A percentile compares a stretch with the other conserved stretches of the same genome.
Evolutionary conservation across 352 stramenopile genomes (phyloP).

Genomic region (Phytophthora pinifolia): DNA sequence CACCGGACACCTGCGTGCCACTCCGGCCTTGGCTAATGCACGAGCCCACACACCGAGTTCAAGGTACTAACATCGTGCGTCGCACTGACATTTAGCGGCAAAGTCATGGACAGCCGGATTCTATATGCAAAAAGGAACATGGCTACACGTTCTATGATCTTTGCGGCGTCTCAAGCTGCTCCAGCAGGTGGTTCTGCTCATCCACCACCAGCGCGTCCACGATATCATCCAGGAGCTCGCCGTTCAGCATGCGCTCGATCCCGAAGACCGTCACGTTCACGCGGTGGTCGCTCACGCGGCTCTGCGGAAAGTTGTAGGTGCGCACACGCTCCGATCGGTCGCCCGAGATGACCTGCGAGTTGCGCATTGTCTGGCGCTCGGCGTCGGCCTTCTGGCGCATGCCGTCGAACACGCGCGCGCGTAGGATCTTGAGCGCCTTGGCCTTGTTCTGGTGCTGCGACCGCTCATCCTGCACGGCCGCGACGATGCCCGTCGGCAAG

Average conservation of each 20-base stretch:
- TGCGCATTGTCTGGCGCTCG: constrained; percentile 63
- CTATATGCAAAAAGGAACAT: constrained; percentile 13
- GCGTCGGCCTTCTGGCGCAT: constrained; percentile 74
- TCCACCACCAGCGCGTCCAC: constrained; percentile 79
- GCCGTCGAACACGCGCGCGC: constrained; percentile 94
- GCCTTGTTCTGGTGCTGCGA: constrained; percentile 99
- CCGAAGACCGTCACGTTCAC: constrained; percentile 89
- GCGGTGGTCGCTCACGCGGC: constrained; percentile 95
- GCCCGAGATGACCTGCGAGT: constrained; percentile 93
- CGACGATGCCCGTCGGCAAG: constrained; percentile 94
- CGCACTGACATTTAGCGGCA: constrained; percentile 1
- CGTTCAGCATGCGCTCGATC: constrained; percentile 90
- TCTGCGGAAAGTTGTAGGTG: constrained; percentile 99
- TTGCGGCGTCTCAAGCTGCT: constrained; percentile 55
- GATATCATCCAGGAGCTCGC: constrained; percentile 90
- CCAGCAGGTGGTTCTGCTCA: constrained; percentile 76
- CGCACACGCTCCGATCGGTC: constrained; percentile 96
- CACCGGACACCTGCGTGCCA: constrained; percentile 7
- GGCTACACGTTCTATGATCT: constrained; percentile 18
- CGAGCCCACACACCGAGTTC: constrained; percentile 3
- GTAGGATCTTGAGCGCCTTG: constrained; percentile 97
- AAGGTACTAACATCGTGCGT: constrained; percentile 8
- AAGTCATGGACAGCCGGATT: background rate
- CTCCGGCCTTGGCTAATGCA: background rate
- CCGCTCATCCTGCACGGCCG: constrained; percentile 93